phyloP scores from a whole-genome alignment of 306 rosid genomes.

The Begonia masoniana region DNA sequence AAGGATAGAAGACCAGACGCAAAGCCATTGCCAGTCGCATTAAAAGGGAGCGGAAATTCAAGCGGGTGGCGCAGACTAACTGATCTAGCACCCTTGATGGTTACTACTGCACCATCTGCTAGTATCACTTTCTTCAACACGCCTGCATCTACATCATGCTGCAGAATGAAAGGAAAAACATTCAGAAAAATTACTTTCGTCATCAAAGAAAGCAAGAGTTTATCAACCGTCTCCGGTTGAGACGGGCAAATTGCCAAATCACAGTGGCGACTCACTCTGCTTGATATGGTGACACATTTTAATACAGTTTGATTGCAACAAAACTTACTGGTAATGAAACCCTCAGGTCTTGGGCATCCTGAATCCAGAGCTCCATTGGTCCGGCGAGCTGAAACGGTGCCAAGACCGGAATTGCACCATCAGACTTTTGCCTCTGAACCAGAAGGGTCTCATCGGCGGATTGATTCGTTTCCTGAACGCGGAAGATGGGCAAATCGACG shows the following conservation, averaged over 20 bases:
- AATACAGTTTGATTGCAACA: neutral
- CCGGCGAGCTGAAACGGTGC: slow-evolving; percentile 94
- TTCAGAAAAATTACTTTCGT: too few species aligned
- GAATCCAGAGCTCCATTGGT: slow-evolving; percentile 96
- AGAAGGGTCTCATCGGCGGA: slow-evolving; percentile 21
- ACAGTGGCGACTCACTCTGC: too few species aligned
- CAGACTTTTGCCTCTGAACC: slow-evolving; percentile 28
- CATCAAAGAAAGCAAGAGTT: too few species aligned
- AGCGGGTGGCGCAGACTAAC: slow-evolving; percentile 85
- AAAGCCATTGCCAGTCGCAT: slow-evolving; percentile 38
- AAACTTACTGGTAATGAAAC: slow-evolving; percentile 70
- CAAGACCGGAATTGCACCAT: slow-evolving; percentile 42
- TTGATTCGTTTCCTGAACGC: slow-evolving; percentile 28
- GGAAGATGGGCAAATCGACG: slow-evolving; percentile 77
- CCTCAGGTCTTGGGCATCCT: slow-evolving; percentile 77
- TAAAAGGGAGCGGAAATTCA: slow-evolving; percentile 67
- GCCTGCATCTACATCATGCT: slow-evolving; percentile 98
- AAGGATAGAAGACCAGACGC: slow-evolving; percentile 69
- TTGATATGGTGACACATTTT: too few species aligned
- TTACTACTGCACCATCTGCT: slow-evolving; percentile 97
- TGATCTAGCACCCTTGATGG: slow-evolving; percentile 85
- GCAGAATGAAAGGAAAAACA: slow-evolving; percentile 16
- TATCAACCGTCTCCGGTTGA: too few species aligned
- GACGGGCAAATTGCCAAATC: too few species aligned
- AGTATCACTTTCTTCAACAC: slow-evolving; percentile 80